Percentiles rank a stretch among this genome's conserved stretches.
Conservation (phyloP, 2,329 filamentous ascomycete species). For the Talaromyces sp. region DNA sequence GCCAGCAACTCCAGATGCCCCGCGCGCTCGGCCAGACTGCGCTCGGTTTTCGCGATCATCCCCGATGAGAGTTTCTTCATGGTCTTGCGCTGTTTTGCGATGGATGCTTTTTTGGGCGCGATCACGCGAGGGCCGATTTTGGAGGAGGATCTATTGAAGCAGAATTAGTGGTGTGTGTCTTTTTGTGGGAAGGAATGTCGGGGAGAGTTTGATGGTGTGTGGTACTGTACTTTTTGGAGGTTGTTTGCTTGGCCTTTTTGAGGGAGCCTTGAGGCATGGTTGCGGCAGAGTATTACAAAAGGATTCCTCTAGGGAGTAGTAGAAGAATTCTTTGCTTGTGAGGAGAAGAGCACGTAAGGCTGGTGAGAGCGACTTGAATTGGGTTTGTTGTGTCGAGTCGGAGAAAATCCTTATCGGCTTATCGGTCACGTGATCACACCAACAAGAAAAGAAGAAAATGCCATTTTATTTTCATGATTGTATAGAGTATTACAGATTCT, state of each 20-base stretch:
- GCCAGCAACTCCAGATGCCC: conserved; percentile 65
- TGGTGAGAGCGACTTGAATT: background rate
- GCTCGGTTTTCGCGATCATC: conserved; percentile 61
- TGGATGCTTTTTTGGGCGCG: conserved; percentile 59
- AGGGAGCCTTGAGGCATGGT: conserved; percentile 11
- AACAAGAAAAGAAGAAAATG: background rate
- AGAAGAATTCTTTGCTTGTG: background rate
- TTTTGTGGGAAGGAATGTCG: no score
- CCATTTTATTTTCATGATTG: background rate
- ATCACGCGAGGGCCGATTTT: conserved; percentile 58
- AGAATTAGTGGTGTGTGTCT: background rate
- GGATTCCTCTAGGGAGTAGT: background rate
- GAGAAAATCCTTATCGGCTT: conserved; percentile 10
- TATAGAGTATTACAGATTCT: no score
- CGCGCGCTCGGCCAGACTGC: conserved; percentile 59
- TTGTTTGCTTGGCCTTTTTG: conserved; percentile 8
- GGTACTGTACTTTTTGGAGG: conserved; percentile 5
- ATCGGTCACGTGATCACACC: conserved; percentile 7
- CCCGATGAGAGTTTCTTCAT: conserved; percentile 59
- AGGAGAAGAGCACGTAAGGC: background rate
- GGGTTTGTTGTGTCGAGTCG: background rate
- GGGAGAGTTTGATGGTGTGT: no score
- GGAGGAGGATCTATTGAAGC: conserved; percentile 15
- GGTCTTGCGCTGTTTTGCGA: conserved; percentile 58
- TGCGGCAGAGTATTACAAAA: background rate